Conservation (phyloP, 1,139 yeast genomes). For the Blastobotrys malaysiensis region DNA sequence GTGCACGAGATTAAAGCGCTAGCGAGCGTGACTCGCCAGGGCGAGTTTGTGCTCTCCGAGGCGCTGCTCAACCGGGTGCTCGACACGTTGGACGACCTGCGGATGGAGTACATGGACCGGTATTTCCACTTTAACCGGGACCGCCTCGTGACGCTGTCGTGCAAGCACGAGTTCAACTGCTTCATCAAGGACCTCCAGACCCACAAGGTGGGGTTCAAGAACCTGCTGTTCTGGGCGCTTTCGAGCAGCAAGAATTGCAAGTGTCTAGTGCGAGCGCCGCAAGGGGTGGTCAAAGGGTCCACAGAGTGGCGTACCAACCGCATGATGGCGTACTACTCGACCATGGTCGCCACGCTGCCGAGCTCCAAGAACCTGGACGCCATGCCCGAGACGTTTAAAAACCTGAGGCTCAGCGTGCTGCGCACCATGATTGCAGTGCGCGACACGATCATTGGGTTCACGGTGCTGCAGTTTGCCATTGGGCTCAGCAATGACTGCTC, state of each 20-base stretch:
- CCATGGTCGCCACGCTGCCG: constrained; percentile 16
- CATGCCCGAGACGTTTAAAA: constrained; percentile 22
- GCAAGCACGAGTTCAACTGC: constrained; percentile 18
- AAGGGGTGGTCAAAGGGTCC: not conserved
- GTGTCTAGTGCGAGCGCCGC: not conserved
- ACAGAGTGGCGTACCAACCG: constrained; percentile 3
- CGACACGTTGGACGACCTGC: constrained; percentile 17
- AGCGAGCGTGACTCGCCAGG: not conserved
- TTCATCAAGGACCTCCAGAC: constrained; percentile 20
- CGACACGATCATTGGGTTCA: constrained; percentile 22
- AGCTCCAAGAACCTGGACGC: constrained; percentile 12
- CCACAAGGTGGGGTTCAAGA: constrained; percentile 15
- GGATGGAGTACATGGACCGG: constrained; percentile 16
- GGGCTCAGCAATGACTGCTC: constrained; percentile 17
- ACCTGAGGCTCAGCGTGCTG: constrained; percentile 20
- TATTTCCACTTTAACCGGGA: constrained; percentile 9
- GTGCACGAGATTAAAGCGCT: not conserved
- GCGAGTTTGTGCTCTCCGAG: not conserved
- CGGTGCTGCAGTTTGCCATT: constrained; percentile 21
- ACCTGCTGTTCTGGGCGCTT: constrained; percentile 19
- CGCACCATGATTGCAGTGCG: constrained; percentile 19
- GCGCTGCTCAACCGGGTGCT: constrained; percentile 10
- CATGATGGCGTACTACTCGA: constrained; percentile 1
- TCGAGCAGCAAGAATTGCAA: not conserved
- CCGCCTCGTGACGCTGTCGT: constrained; percentile 6